phyloP scores from a whole-genome alignment of 495 filamentous ascomycete species.

The Penicillium crystallinum region DNA sequence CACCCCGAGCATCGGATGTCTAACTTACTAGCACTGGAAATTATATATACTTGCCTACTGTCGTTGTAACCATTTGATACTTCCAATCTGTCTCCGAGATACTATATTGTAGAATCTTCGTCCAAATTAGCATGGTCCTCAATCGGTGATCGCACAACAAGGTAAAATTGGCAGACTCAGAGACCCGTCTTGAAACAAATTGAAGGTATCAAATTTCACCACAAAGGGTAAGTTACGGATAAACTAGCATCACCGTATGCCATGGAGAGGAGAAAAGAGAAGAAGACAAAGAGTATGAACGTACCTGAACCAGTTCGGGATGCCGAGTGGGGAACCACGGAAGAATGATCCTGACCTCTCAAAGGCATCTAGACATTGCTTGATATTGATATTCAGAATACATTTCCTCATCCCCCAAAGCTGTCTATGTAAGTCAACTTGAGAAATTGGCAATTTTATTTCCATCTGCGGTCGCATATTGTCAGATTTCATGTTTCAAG shows the following conservation, averaged over 20 bases:
- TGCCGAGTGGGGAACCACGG: neutral
- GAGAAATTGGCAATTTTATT: neutral
- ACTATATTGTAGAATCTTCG: neutral
- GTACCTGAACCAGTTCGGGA: constrained; percentile 12
- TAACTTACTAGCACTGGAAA: neutral
- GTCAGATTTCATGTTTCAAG: neutral
- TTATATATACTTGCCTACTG: too few species aligned
- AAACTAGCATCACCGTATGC: constrained; percentile 13
- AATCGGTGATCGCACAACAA: neutral
- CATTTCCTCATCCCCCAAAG: neutral
- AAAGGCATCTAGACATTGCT: neutral
- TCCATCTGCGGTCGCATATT: neutral
- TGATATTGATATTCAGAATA: too few species aligned
- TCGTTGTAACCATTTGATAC: neutral
- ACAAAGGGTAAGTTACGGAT: constrained; percentile 10
- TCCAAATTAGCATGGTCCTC: neutral
- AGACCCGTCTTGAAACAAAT: constrained; percentile 27
- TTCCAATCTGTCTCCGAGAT: neutral
- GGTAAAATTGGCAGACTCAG: constrained; percentile 12
- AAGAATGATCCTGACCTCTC: neutral
- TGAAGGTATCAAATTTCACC: constrained; percentile 15
- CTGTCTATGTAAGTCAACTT: neutral
- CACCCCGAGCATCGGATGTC: neutral
- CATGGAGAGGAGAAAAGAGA: neutral
- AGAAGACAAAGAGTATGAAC: neutral